A percentile compares a stretch with the other conserved stretches of the same genome.
These are phyloP conservation scores for Chrysoporthe puriensis DNA, from an alignment of 2,329 filamentous ascomycete genomes.

Conservation along the genomic window DNA sequence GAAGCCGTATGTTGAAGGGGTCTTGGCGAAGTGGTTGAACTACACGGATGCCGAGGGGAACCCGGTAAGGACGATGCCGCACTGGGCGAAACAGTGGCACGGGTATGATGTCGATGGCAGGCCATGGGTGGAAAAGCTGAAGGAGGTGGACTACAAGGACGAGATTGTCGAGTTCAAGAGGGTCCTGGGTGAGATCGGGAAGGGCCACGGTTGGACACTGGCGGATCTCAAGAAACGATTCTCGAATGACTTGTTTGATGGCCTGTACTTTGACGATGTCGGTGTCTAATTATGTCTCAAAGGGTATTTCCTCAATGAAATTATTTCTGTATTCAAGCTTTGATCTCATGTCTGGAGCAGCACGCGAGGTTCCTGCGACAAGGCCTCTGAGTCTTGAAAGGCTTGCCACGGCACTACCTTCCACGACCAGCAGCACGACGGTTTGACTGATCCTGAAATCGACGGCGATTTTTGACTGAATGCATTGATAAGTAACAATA, in stretches of 20 bases:
- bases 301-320: background rate
- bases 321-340: too few relatives aligned
- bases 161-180: slow-evolving; percentile 43
- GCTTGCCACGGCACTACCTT: too few relatives aligned
- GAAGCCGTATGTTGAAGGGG: slow-evolving; percentile 45
- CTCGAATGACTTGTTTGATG: slow-evolving; percentile 47
- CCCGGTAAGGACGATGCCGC: slow-evolving; percentile 43
- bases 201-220: slow-evolving; percentile 44
- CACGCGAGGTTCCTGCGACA: too few relatives aligned
- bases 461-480: too few relatives aligned
- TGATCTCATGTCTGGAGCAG: too few relatives aligned
- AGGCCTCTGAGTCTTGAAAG: background rate
- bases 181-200: slow-evolving; percentile 41
- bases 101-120: slow-evolving; percentile 38
- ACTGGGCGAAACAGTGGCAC: slow-evolving; percentile 53
- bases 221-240: slow-evolving; percentile 43
- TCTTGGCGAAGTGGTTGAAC: slow-evolving; percentile 46
- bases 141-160: slow-evolving; percentile 43
- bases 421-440: background rate
- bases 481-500: too few relatives aligned
- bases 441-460: background rate
- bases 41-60: slow-evolving; percentile 40
- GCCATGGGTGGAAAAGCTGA: slow-evolving; percentile 39
- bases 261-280: slow-evolving; percentile 28
- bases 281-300: background rate